Base-by-base conservation (phyloP, 257 asterid species). In the Solanum lycopersicoides region DNA sequence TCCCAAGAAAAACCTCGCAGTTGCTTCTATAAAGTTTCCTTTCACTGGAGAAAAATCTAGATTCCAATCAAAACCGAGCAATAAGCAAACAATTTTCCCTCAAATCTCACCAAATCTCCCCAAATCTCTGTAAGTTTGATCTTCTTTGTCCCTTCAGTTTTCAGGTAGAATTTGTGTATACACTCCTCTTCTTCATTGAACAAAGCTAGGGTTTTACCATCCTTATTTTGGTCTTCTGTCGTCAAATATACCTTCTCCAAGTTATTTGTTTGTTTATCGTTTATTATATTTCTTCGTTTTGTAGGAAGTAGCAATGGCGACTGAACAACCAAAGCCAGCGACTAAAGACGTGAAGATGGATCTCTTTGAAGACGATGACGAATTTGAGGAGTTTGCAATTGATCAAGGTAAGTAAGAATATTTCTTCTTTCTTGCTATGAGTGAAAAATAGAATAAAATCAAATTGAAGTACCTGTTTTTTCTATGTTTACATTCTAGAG, bases 341-440 rank as follows among this genome's bases (percentile, higher is more conserved):
- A 79, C 93, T 13, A 96, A 94, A 87, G 96, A 94, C 74, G 93
- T 92, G 30, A 95, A 96, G 88, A 89, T 95, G 83, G 97, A 96
- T 91, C 93, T 96, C 8, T 96, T 95, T 85, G 97, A 96, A 89
- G 98, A 96, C 72, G 98, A 95, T 60, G 98, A 96, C 85, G 98
- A 95, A 87, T 96, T 94, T 45, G 98, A 95, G 89, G 98, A 95
- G 93, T 95, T 96, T 66, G 97, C 89, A 85, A 93, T 94, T 41
- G 94, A 89, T 89, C 94, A 90, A 91, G 98, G 98, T 93, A 45
- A 60, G 28, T 65, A 42, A 10, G n/a, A 35, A 16, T 79, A 8
- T 47, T 63, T 45, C 37, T 45, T 88, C 32, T n/a, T 41, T 75
- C 56, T 74, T 11, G 32, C 47, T 75, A 75, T 41, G 59, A 41